Evolutionary conservation across 2,329 filamentous ascomycete species (phyloP), one percentile per base, ranked within the genome.

Genomic region (Cladophialophora chaetospira): DNA sequence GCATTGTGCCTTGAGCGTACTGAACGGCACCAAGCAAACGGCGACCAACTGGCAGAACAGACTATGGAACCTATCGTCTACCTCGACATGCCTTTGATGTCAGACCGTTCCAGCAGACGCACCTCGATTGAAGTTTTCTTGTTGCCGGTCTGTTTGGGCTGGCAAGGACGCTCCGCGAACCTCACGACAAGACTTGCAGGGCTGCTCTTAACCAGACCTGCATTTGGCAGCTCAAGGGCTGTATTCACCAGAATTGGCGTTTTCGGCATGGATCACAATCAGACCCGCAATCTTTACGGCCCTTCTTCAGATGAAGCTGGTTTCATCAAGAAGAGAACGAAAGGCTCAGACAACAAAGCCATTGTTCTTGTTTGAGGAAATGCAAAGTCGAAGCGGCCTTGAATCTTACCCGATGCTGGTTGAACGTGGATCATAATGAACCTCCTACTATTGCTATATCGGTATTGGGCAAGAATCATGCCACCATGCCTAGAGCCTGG

Each of bases 51-150:
- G 13, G 21, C 9, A 29, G 13, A 25, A n/a, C 5, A 38, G n/a
- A 33, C 23, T n/a, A 48, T 50, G 31, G 31, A 50, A 6, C 47
- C 47, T 21, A 50, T 21, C 13, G 29, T 50, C 19, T 50, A 50
- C 35, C 33, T 50, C n/a, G 47, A 50, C n/a, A 40, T 26, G 23
- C n/a, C 47, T 8, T 23, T 50, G 47, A 26, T 50, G 31, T 33
- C 47, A 26, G 21, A 50, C n/a, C n/a, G n/a, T n/a, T n/a, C n/a
- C n/a, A n/a, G n/a, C n/a, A n/a, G n/a, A 10, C 33, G 15, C 17
- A 29, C 33, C 15, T 38, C 13, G 13, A 50, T 38, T 19, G 47
- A 40, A 15, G 47, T 40, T 8, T 50, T 26, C 15, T 26, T 50
- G 4, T 21, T 50, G 8, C 47, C 47, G 9, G 36, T 50, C 8